Evolutionary conservation across 495 filamentous ascomycete species (phyloP), one percentile per base, ranked within the genome.

Genomic region (Aspergillus kassunensis): DNA sequence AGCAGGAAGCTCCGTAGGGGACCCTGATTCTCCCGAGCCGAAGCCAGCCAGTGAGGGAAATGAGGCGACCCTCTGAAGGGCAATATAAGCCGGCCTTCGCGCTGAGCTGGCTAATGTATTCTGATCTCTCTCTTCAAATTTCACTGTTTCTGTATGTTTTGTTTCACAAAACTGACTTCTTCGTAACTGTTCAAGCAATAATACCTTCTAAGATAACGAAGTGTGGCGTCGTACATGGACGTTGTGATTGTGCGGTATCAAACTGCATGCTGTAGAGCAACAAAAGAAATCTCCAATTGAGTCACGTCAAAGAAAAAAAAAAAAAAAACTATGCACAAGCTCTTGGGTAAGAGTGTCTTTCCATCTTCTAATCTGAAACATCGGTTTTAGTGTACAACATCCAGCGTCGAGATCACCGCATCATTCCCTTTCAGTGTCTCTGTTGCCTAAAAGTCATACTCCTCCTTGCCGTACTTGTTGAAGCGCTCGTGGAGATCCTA

Each of bases 401-500:
- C 67, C 72, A 76, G 58, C 80, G 87, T 71, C 74, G 85, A 44
- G 73, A 75, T 25, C 48, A 45, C 31, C 45, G 30, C 33, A 43
- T 39, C 36, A 41, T 41, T 53, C 43, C 37, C 36, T 51, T 40
- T 18, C 33, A 50, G 34, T 43, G n/a, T 44, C 47, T 55, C 44
- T 42, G 43, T 63, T 42, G 43, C 62, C 58, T 68, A 76, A 61
- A 71, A 75, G 61, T 76, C 73, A 61, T 68, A 76, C 64, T 76
- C 73, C 63, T 97, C 93, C 82, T 97, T 97, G 71, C 92, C 93
- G 80, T 85, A 96, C 81, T 98, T 98, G 83, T 98, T 98, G 80
- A 83, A 97, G 69, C 84, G 84, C 59, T 97, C 93, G 74, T 98
- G 93, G 49, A 95, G 80, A 43, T 81, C 74, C 93, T 96, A 45